Base-by-base conservation (phyloP, 2,329 filamentous ascomycete species). In the Diaporthe batatas region DNA sequence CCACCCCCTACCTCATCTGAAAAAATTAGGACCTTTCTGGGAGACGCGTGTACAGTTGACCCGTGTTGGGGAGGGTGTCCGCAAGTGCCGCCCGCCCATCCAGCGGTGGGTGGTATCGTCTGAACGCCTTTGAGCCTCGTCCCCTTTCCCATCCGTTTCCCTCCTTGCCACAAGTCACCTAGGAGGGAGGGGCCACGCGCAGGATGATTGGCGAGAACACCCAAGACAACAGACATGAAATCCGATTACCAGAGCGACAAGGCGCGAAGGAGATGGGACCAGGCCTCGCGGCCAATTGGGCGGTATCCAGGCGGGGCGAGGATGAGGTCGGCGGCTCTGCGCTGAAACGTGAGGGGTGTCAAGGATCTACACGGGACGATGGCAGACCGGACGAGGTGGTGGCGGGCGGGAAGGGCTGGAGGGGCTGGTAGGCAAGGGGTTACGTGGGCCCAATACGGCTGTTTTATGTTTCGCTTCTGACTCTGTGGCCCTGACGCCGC, bases 331-430 rank as follows among this genome's bases (percentile, higher is more conserved):
- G 59, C 42, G 59, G 25, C 42, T 64, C 59, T 64, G 42, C 29
- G 42, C 42, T 64, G 59, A 64, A 64, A 64, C 59, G 25, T 12
- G 42, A 64, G 21, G 25, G 59, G 59, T 64, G 59, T 64, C 59
- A 49, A 10, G 59, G 59, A 64, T 64, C 59, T 29, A 64, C 59
- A 64, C 59, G 59, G 59, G 59, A 64, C 23, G 59, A 64, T 49
- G 42, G 59, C 18, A 49, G 25, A 64, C 59, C 59, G 59, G 59
- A 64, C 59, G 59, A 64, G 59, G 59, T 64, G 25, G 42, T 44
- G 18, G 58, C 42, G 58, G 42, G 42, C 42, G 58, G 58, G 42
- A 64, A 64, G 42, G 58, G 58, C 58, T 39, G 23, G 39, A 14
- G 36, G 36, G 49, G 49, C 34, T 32, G 23, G 36, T 18, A 21